These are phyloP conservation scores for Centella asiatica DNA, from an alignment of 129 eudicot genomes.

Conservation along the genomic window DNA sequence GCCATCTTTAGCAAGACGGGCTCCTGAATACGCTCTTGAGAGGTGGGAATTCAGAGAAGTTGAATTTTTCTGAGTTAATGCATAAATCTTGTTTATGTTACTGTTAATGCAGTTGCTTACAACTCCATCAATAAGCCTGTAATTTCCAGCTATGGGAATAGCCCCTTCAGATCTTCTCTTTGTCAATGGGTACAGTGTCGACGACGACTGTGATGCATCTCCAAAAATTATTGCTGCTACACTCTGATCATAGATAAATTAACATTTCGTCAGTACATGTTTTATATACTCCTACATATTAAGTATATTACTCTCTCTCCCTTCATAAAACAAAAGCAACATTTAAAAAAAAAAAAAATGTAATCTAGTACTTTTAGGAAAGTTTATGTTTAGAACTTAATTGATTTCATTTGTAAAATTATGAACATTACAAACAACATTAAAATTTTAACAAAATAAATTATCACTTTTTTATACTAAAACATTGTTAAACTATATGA, in stretches of 20 bases:
- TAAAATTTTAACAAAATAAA: background rate
- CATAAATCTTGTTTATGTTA: conserved; percentile 67
- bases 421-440: too few species aligned
- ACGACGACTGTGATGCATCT: conserved; percentile 46
- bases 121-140: conserved; percentile 87
- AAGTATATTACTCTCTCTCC: too few species aligned
- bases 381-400: too few species aligned
- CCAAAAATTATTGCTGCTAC: conserved; percentile 95
- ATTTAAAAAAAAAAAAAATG: too few species aligned
- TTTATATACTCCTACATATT: too few species aligned
- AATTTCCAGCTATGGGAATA: conserved; percentile 81
- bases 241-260: conserved; percentile 46
- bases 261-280: background rate
- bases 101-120: conserved; percentile 94
- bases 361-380: too few species aligned
- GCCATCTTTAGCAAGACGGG: conserved; percentile 54
- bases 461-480: background rate
- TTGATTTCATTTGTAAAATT: too few species aligned
- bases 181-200: conserved; percentile 72
- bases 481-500: background rate
- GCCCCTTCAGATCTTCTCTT: conserved; percentile 93
- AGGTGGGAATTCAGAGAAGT: conserved; percentile 92
- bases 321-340: too few species aligned
- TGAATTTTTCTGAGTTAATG: conserved; percentile 85
- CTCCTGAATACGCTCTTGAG: conserved; percentile 71